A percentile compares a stretch with the other conserved stretches of the same genome.
Evolutionary conservation across 1,284 basidiomycete genomes (phyloP).

Genomic region (Pulveroboletus sp.): DNA sequence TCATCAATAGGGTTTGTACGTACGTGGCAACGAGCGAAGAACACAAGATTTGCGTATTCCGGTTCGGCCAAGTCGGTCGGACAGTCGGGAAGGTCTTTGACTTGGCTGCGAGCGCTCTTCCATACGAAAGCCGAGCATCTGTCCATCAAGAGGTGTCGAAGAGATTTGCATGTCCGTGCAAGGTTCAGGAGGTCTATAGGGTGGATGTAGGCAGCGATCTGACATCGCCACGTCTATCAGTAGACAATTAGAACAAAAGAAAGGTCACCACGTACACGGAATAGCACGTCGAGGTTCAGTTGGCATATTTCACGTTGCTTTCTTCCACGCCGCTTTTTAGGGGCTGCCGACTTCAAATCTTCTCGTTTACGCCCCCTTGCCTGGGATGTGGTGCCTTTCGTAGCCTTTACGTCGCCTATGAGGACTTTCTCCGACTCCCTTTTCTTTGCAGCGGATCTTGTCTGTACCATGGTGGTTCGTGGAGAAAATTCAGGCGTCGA

Average conservation of each 20-base stretch:
- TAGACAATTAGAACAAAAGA: not conserved
- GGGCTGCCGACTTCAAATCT: not conserved
- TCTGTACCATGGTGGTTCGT: not conserved
- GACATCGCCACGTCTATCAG: not conserved
- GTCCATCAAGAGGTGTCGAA: not conserved
- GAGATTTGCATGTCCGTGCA: not conserved
- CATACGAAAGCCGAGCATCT: not conserved
- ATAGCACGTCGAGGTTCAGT: not conserved
- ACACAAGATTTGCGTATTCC: not conserved
- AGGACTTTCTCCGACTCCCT: too few relatives aligned
- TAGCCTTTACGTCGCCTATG: not conserved
- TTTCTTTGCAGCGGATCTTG: not conserved
- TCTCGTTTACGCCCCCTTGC: not conserved
- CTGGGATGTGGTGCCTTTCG: not conserved
- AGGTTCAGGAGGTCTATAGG: not conserved
- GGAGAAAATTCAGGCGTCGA: too few relatives aligned
- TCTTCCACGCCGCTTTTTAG: not conserved
- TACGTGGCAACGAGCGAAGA: not conserved
- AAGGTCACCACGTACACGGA: not conserved
- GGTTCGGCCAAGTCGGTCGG: conserved; percentile 1
- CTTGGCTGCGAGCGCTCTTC: not conserved
- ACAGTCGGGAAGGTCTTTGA: not conserved
- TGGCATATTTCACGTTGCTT: not conserved
- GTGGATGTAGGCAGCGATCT: not conserved
- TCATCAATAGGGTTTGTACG: not conserved